Base-by-base conservation (phyloP, 2,329 filamentous ascomycete genomes). In the Westerdykella sp. region DNA sequence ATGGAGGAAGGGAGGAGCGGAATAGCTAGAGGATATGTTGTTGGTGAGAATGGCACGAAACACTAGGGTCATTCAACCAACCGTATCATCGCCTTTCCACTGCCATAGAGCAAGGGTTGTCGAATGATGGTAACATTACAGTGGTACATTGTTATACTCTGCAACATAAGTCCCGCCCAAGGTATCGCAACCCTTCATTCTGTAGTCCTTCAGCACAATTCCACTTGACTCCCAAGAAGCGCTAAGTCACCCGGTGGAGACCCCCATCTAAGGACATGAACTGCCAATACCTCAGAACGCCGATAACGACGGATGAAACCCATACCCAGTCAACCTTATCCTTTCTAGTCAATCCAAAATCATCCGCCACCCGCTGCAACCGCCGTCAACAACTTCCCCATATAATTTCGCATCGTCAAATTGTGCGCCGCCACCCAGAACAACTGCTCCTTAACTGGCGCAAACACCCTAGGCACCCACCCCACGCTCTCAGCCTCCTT, bases 1-100 rank as follows among this genome's bases (percentile, higher is more conserved):
- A 78, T 98, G 44, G 88, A 95, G 60, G 83, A 96, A 67, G 93
- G 93, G 1, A 79, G 88, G 51, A 85, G 83, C 51, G 93, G 93
- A 13, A 81, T 97, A 44, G 93, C 93, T 28, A 81, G 87, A 57
- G 93, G 91, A 0, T 98, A 98, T 70, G 80, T 75, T 0, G 84
- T 93, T 41, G 87, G 85, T 6, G 79, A 81, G 9, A 55, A 60
- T 39, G 57, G 42, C 12, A 47, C 35, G 5, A 48, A 37, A 40
- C 61, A 63, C 48, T 65, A 35, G 16, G 18, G 18, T 21, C 18
- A 21, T 21, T 21, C 18, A 21, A 21, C 4, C 18, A 21, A 21
- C 18, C 25, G 7, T 10, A 10, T 28, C 7, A 10, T 3, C 7
- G 9, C 25, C 4, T 28, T 28, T 12, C 11, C 25, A 28, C 25